These are phyloP conservation scores for Pythium rhizo-oryzae DNA, from an alignment of 352 stramenopile genomes.

Conservation along the genomic window DNA sequence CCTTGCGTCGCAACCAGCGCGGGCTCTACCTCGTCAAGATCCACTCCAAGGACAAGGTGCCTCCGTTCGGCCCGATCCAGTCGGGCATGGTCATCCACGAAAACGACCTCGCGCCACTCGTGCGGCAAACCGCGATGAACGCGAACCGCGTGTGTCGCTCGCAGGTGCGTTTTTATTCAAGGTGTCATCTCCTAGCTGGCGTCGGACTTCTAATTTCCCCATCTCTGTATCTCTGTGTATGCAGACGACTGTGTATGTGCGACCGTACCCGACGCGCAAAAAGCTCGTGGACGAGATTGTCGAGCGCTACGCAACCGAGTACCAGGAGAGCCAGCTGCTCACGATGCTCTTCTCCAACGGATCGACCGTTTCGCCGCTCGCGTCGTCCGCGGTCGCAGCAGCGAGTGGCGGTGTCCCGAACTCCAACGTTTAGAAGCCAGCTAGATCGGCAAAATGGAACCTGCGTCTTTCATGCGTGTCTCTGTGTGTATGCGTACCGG, in stretches of 20 bases:
- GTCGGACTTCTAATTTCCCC: slow-evolving; percentile 12
- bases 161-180: slow-evolving; percentile 42
- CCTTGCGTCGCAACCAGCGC: slow-evolving; percentile 57
- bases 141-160: slow-evolving; percentile 86
- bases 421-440: slow-evolving; percentile 14
- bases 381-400: not conserved
- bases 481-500: slow-evolving; percentile 1
- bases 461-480: slow-evolving; percentile 12
- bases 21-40: slow-evolving; percentile 81
- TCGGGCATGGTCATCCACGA: slow-evolving; percentile 85
- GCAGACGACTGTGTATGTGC: slow-evolving; percentile 82
- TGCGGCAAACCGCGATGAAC: slow-evolving; percentile 89
- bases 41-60: slow-evolving; percentile 82
- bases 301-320: slow-evolving; percentile 83
- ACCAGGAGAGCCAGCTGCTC: slow-evolving; percentile 85
- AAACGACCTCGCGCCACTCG: slow-evolving; percentile 63
- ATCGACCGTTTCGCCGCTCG: slow-evolving; percentile 1
- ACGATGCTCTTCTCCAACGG: slow-evolving; percentile 69
- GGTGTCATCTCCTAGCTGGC: not conserved
- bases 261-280: slow-evolving; percentile 85
- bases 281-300: slow-evolving; percentile 90
- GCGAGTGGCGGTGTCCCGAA: not conserved
- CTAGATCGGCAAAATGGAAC: not conserved
- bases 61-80: slow-evolving; percentile 78
- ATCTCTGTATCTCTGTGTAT: not conserved